phyloP scores from a whole-genome alignment of 2,329 filamentous ascomycete species.

The Akanthomyces dipterigenus region DNA sequence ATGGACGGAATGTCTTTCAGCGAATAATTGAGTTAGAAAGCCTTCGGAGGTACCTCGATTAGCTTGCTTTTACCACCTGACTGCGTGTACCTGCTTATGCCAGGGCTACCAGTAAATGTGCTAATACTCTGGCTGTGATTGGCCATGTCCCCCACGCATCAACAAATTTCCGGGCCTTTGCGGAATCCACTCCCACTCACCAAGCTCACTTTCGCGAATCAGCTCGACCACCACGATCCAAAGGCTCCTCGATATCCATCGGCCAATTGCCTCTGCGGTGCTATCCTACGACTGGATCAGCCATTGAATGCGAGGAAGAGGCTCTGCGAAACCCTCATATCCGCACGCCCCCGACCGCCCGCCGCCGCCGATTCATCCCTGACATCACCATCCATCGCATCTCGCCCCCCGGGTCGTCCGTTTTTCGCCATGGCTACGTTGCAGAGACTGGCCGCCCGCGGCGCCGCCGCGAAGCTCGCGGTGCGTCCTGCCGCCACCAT shows the following conservation, averaged over 20 bases:
- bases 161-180: slow-evolving; percentile 11
- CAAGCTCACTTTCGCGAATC: slow-evolving; percentile 12
- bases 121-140: slow-evolving; percentile 10
- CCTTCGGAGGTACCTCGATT: neutral
- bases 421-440: slow-evolving; percentile 59
- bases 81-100: neutral
- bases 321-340: slow-evolving; percentile 17
- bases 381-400: slow-evolving; percentile 16
- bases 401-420: slow-evolving; percentile 21
- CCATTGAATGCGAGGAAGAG: slow-evolving; percentile 12
- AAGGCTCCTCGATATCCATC: slow-evolving; percentile 8
- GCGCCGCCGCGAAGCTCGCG: slow-evolving; percentile 59
- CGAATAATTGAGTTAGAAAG: neutral
- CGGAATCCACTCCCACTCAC: slow-evolving; percentile 7
- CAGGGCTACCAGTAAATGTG: neutral
- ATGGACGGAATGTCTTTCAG: too few species aligned
- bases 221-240: slow-evolving; percentile 5
- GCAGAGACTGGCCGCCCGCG: slow-evolving; percentile 64
- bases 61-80: neutral
- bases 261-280: slow-evolving; percentile 10
- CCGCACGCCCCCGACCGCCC: neutral
- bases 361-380: neutral
- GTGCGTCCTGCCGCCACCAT: slow-evolving; percentile 35
- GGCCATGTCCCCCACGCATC: slow-evolving; percentile 8
- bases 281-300: slow-evolving; percentile 7